Evolutionary conservation across 805 yeast genomes (phyloP).

Genomic region (Kluyveromyces siamensis): DNA sequence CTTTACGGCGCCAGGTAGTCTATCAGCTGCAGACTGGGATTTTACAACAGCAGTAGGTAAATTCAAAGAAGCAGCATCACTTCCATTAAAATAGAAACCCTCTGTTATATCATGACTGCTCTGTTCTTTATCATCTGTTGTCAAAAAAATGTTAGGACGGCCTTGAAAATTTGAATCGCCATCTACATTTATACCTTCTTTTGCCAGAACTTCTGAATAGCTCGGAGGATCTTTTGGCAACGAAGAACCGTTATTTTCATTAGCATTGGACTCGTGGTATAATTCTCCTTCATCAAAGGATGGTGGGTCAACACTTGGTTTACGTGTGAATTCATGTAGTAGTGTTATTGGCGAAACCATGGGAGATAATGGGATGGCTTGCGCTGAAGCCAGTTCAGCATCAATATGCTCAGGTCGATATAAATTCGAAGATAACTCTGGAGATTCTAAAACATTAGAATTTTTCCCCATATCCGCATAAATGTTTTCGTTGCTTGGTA

Average conservation of each 20-base stretch:
- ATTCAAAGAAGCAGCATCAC: conserved; percentile 16
- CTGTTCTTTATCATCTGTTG: conserved; percentile 4
- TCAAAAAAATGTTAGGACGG: background rate
- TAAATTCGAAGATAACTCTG: conserved; percentile 36
- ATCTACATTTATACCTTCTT: conserved; percentile 6
- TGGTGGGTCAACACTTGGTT: conserved; percentile 55
- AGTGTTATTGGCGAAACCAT: conserved; percentile 35
- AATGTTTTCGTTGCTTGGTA: conserved; percentile 1
- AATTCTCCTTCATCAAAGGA: conserved; percentile 42
- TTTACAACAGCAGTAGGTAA: conserved; percentile 29
- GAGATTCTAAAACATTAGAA: conserved; percentile 14
- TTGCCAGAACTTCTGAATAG: conserved; percentile 5
- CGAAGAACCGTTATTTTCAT: background rate
- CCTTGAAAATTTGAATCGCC: background rate
- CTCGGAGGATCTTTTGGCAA: conserved; percentile 9
- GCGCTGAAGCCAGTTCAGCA: conserved; percentile 48
- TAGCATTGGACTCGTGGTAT: conserved; percentile 21
- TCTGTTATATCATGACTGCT: conserved; percentile 25
- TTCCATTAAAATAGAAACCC: conserved; percentile 27
- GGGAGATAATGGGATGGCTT: conserved; percentile 54
- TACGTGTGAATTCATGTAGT: conserved; percentile 46
- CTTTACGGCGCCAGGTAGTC: conserved; percentile 9
- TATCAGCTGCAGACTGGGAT: conserved; percentile 22
- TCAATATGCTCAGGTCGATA: conserved; percentile 46
- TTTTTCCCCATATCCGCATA: background rate